A percentile compares a stretch with the other conserved stretches of the same genome.
Conservation (phyloP, 768 basidiomycete species). For the Cystoderma amianthinum region DNA sequence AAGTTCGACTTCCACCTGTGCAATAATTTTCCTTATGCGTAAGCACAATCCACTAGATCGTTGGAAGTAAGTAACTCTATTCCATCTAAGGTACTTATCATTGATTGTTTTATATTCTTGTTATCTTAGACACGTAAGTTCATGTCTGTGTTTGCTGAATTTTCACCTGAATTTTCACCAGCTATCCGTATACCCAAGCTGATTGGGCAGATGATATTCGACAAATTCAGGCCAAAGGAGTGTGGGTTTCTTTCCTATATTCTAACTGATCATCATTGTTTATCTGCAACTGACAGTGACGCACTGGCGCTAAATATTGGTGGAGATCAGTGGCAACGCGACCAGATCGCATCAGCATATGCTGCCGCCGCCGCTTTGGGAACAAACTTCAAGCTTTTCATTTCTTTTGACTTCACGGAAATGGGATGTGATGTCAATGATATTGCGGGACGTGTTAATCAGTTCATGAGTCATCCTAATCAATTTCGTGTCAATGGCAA, state of each 20-base stretch:
- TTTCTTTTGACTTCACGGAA: conserved; percentile 50
- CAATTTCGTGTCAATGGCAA: conserved; percentile 51
- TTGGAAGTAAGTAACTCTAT: conserved; percentile 33
- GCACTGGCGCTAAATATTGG: conserved; percentile 64
- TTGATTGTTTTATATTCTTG: conserved; percentile 1
- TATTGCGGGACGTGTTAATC: conserved; percentile 35
- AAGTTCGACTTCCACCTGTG: conserved; percentile 9
- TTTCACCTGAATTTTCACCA: conserved; percentile 7
- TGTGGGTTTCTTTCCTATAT: conserved; percentile 21
- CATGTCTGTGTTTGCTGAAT: background rate
- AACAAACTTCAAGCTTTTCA: conserved; percentile 43
- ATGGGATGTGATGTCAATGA: conserved; percentile 38
- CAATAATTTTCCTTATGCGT: background rate
- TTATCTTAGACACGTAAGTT: conserved; percentile 33
- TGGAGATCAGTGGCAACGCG: conserved; percentile 41
- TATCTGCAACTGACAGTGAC: conserved; percentile 25
- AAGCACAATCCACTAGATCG: conserved; percentile 22
- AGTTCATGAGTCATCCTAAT: conserved; percentile 40
- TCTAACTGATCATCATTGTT: conserved; percentile 9
- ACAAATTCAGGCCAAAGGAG: conserved; percentile 30
- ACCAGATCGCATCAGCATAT: conserved; percentile 41
- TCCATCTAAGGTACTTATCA: background rate
- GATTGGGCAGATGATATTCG: conserved; percentile 37
- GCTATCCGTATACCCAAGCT: conserved; percentile 28
- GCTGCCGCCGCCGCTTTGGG: conserved; percentile 36